Base-by-base conservation (phyloP, 2,329 filamentous ascomycete genomes). In the Cryphonectria japonica region DNA sequence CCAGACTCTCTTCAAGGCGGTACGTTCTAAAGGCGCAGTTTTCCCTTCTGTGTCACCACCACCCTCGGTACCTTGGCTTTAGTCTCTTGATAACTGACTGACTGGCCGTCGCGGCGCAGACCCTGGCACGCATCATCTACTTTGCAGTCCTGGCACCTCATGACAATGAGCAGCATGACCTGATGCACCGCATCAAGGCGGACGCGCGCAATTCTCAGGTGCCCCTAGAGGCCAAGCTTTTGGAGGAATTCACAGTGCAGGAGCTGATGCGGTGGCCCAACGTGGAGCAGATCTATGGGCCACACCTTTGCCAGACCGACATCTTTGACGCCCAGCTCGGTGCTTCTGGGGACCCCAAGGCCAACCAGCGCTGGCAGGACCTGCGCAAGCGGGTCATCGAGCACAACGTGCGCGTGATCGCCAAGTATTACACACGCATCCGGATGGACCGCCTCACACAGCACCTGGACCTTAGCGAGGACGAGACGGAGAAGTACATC, bases 201-300 rank as follows among this genome's bases (percentile, higher is more conserved):
- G 96, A 99, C 81, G 84, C 91, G 9, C 93, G 96, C 74, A 95
- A 95, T 80, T 83, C 89, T 14, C 88, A 92, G 79, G 89, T 98
- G 2, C 84, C 93, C 4, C 87, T 91, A 69, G 95, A 98, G 75
- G 92, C 93, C 41, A 91, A 95, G 78, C 89, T 99, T 11, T 87
- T 99, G 71, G 97, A 97, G 83, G 89, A 96, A 72, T 99, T 99
- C 83, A 99, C 96, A 41, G 90, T 97, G 6, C 93, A 93, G 75
- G 96, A 99, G 84, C 87, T 99, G 74, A 99, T 99, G 96, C 92
- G 95, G 80, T 99, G 96, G 96, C 95, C 96, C 14, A 92, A 96
- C 80, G 93, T 99, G 52, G 88, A 95, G 46, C 91, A 95, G 82
- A 89, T 92, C 73, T 99, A 97, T 76, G 95, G 95, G 2, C 91